phyloP scores from a whole-genome alignment of 1,284 basidiomycete species.

The Taiwanofungus camphoratus region DNA sequence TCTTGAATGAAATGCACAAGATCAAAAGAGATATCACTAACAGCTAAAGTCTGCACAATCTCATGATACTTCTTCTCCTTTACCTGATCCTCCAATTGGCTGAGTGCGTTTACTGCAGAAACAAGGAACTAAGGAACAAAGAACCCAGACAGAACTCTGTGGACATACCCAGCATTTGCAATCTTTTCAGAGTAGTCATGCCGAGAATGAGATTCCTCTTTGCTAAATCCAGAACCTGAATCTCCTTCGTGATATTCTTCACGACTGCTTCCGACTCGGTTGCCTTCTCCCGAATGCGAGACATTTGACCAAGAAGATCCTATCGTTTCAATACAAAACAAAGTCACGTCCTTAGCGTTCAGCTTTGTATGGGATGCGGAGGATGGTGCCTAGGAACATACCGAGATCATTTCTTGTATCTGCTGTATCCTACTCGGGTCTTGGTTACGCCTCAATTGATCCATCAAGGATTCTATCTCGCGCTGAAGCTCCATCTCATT shows the following conservation, averaged over 20 bases:
- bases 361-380: slow-evolving; percentile 1
- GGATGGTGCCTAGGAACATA: slow-evolving; percentile 30
- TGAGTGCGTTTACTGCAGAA: slow-evolving; percentile 69
- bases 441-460: slow-evolving; percentile 68
- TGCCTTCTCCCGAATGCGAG: slow-evolving; percentile 90
- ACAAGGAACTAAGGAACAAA: too few relatives aligned
- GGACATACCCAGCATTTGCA: slow-evolving; percentile 87
- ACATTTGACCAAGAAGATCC: slow-evolving; percentile 93
- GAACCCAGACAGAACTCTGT: too few relatives aligned
- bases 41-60: slow-evolving; percentile 77
- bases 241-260: slow-evolving; percentile 92
- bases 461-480: slow-evolving; percentile 69
- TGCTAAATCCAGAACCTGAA: slow-evolving; percentile 89
- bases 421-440: slow-evolving; percentile 81
- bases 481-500: slow-evolving; percentile 58
- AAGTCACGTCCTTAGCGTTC: slow-evolving; percentile 5
- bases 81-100: slow-evolving; percentile 75
- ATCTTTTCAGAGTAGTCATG: slow-evolving; percentile 86
- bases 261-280: slow-evolving; percentile 96
- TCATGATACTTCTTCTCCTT: slow-evolving; percentile 77
- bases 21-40: slow-evolving; percentile 32
- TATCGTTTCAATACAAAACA: slow-evolving; percentile 31
- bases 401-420: slow-evolving; percentile 91
- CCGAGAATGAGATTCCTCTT: slow-evolving; percentile 90
- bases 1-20: neutral